Evolutionary conservation across 2,329 filamentous ascomycete species (phyloP).

Genomic region (Pleurostoma richardsiae): DNA sequence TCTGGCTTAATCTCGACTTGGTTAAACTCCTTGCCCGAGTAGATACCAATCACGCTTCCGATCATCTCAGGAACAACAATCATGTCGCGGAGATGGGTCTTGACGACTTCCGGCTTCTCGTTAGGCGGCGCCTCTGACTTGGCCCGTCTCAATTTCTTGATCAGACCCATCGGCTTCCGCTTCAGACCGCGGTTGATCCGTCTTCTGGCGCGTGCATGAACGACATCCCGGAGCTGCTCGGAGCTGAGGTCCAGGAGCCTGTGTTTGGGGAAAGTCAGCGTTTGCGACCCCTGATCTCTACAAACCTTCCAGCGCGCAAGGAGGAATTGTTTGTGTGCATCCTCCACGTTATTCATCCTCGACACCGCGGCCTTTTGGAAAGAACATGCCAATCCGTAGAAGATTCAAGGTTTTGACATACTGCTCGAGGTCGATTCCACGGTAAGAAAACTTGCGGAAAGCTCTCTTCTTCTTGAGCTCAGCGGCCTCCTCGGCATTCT

Average conservation of each 20-base stretch:
- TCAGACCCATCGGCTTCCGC: slow-evolving; percentile 99
- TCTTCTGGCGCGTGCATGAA: slow-evolving; percentile 96
- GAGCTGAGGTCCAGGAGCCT: slow-evolving; percentile 98
- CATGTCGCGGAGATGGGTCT: slow-evolving; percentile 99
- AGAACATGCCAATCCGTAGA: too few species aligned
- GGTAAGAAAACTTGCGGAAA: slow-evolving; percentile 99
- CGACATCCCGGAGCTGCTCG: slow-evolving; percentile 98
- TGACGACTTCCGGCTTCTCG: slow-evolving; percentile 99
- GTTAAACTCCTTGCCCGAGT: slow-evolving; percentile 99
- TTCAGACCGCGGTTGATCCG: slow-evolving; percentile 99
- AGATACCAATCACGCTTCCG: slow-evolving; percentile 95
- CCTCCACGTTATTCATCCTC: neutral
- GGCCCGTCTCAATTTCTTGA: slow-evolving; percentile 99
- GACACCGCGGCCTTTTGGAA: too few species aligned
- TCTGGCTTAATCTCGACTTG: slow-evolving; percentile 99
- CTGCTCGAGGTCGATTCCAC: slow-evolving; percentile 99
- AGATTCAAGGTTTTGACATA: slow-evolving; percentile 46
- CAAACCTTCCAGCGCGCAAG: too few species aligned
- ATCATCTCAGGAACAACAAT: slow-evolving; percentile 99
- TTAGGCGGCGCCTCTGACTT: slow-evolving; percentile 99
- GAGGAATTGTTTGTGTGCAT: slow-evolving; percentile 9
- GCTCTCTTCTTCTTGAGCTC: slow-evolving; percentile 99
- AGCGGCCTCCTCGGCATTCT: slow-evolving; percentile 97
- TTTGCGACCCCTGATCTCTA: neutral
- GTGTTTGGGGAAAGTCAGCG: slow-evolving; percentile 12